A percentile compares a stretch with the other conserved stretches of the same genome.
Evolutionary conservation across 2,329 filamentous ascomycete genomes (phyloP).

Genomic region (Trematosphaeria pertusa): DNA sequence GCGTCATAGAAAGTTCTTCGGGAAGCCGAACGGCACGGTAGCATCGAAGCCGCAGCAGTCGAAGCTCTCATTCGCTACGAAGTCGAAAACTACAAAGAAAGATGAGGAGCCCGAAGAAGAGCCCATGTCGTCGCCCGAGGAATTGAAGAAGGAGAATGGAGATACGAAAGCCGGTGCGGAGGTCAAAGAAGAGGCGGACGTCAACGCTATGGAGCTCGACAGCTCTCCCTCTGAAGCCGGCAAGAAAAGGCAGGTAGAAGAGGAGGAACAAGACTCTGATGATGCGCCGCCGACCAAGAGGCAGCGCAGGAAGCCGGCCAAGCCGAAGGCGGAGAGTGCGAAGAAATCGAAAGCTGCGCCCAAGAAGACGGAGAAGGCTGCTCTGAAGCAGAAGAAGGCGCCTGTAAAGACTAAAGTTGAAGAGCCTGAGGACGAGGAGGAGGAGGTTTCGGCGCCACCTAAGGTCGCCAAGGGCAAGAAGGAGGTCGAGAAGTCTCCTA

Average conservation of each 20-base stretch:
- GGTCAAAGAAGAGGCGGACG: slow-evolving; percentile 23
- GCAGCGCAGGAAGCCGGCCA: slow-evolving; percentile 40
- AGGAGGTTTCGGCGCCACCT: slow-evolving; percentile 21
- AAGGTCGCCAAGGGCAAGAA: slow-evolving; percentile 27
- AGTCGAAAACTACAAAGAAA: slow-evolving; percentile 51
- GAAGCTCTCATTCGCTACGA: slow-evolving; percentile 75
- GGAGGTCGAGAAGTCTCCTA: slow-evolving; percentile 29
- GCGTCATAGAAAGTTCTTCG: slow-evolving; percentile 80
- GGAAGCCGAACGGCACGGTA: slow-evolving; percentile 66
- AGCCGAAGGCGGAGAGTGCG: slow-evolving; percentile 20
- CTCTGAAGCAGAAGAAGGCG: slow-evolving; percentile 21
- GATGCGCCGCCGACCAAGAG: slow-evolving; percentile 47
- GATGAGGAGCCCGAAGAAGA: slow-evolving; percentile 12
- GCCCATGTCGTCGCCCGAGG: slow-evolving; percentile 16
- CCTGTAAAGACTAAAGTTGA: slow-evolving; percentile 15
- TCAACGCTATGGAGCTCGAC: slow-evolving; percentile 37
- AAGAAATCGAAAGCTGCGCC: slow-evolving; percentile 25
- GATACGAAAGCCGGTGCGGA: slow-evolving; percentile 24
- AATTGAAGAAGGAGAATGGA: slow-evolving; percentile 21
- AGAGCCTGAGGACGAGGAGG: slow-evolving; percentile 24
- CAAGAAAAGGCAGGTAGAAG: slow-evolving; percentile 35
- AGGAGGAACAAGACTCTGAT: slow-evolving; percentile 42
- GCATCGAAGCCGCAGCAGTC: slow-evolving; percentile 74
- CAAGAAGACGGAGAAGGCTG: slow-evolving; percentile 29
- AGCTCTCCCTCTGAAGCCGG: slow-evolving; percentile 29